Base-by-base conservation (phyloP, 2,329 filamentous ascomycete genomes). In the Gaeumannomyces sp. region DNA sequence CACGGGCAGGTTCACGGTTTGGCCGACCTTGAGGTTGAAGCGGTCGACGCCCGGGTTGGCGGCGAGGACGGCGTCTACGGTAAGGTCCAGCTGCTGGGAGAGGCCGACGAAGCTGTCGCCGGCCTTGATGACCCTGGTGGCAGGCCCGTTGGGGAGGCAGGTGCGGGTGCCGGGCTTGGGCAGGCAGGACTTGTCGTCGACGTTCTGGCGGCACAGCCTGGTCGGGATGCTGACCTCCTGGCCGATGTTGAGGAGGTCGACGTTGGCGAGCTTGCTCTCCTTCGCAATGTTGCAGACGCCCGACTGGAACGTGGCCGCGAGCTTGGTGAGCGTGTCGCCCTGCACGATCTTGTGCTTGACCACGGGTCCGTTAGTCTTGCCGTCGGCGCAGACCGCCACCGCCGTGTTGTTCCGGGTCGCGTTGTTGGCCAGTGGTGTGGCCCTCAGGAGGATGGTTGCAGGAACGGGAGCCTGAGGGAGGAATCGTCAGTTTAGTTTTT, bases 231-330 rank as follows among this genome's bases (percentile, higher is more conserved):
- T 45, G 53, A 64, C 56, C 33, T 29, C 13, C 62, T 64, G 62
- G 57, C 27, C 57, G 16, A 59, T 19, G 25, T 7, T 4, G 25
- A 64, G 35, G 13, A 29, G 25, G 62, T 60, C 62, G 56, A 57
- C 31, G 62, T 60, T 45, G 25, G 33, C 14, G 62, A 60, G 11
- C 14, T 64, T 64, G 57, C 10, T 50, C 13, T n/a, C 57, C 33
- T 50, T 60, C 13, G 35, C 62, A 33, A 60, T 64, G 56, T 64
- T 64, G 62, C 62, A 64, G 56, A 64, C 60, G 25, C 62, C 57
- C 3, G 62, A 64, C 53, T 60, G 53, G 62, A 60, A 60, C 35
- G 31, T 45, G 19, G 56, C 62, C 10, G 62, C 35, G n/a, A 64
- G 56, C 28, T 60, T 64, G 62, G 25, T 28, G 25, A 64, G 62